Base-by-base conservation (phyloP, 805 yeast species). In the Kazachstania martiniae region DNA sequence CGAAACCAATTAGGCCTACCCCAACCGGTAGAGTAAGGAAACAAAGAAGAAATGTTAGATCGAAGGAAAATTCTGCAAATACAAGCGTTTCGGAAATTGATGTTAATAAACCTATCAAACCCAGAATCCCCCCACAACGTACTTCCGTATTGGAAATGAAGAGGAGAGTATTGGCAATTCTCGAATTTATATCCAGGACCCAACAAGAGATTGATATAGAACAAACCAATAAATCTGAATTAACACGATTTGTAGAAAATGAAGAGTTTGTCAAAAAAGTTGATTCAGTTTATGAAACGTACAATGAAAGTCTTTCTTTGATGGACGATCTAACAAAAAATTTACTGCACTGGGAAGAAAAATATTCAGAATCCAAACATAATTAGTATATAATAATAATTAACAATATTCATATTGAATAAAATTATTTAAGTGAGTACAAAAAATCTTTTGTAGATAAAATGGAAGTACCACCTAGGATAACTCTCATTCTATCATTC, bases 151-250 rank as follows among this genome's bases (percentile, higher is more conserved):
- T 72, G 44, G 98, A 89, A 54, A 79, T 89, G 83, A 71, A 86
- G 35, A 75, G 84, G 48, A 69, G 98, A 37, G 81, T 86, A 2
- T 79, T 84, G 3, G 93, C 95, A 1, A 89, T 89, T 14, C 61
- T 89, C 45, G 97, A 91, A 58, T 91, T 87, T 67, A 70, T 89
- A 17, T 84, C 87, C 9, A 67, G 94, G 33, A 81, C 93, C 2
- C 95, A 86, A 54, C 58, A 77, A 39, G 97, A 89, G 49, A 60
- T 89, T 39, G 77, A 78, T 29, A 72, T 71, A 32, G 95, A 86
- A 44, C 77, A 77, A 42, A 60, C 66, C n/a, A 71, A 68, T 27
- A 74, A 76, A 34, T 62, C 59, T 18, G 67, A 63, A 36, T 49
- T 76, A 32, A 59, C 70, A 17, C 61, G 62, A 34, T 68, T 62